Evolutionary conservation across 305 asterid species (phyloP), one percentile per base, ranked within the genome.

Genomic region (Fraxinus sp.): DNA sequence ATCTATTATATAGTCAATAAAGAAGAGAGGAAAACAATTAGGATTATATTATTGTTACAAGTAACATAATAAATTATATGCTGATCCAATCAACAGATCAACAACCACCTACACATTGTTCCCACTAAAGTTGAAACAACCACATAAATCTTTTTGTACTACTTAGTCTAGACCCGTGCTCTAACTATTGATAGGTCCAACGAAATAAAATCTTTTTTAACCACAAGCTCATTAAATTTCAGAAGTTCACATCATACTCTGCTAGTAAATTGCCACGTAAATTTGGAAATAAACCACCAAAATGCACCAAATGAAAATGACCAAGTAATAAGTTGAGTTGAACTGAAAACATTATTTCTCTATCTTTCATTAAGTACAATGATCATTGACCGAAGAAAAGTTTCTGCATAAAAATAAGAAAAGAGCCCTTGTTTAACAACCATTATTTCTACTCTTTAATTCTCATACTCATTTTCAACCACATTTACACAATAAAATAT

Each of bases 1-100:
- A 93, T 95, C 99, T 95, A 83, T 71, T 30, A 32, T 83, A 80
- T 74, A 57, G 80, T 46, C 79, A 84, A 82, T 84, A 83, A 77
- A 76, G 86, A 35, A 89, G 85, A 28, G 73, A 64, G 74, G 22
- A 28, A 39, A 71, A 71, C 41, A 32, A 68, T 28, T 32, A 71
- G 41, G 22, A 30, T 30, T 30, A 71, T 30, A 24, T 32, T 32
- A 30, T 71, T 16, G 4, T 26, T 73, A 41, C 59, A 68, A 68
- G 83, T 20, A 77, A 49, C 52, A 82, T 16, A 57, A 81, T 72
- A 62, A 18, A 71, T 20, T 77, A 24, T 74, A 68, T 74, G 7
- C 49, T 72, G 70, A 77, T 66, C 66, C 73, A 55, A 73, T 39
- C 30, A 79, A 83, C n/a, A 83, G 33, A 57, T 71, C 76, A 71